phyloP scores from a whole-genome alignment of 2,329 filamentous ascomycete genomes.

The Rosellinia necatrix region DNA sequence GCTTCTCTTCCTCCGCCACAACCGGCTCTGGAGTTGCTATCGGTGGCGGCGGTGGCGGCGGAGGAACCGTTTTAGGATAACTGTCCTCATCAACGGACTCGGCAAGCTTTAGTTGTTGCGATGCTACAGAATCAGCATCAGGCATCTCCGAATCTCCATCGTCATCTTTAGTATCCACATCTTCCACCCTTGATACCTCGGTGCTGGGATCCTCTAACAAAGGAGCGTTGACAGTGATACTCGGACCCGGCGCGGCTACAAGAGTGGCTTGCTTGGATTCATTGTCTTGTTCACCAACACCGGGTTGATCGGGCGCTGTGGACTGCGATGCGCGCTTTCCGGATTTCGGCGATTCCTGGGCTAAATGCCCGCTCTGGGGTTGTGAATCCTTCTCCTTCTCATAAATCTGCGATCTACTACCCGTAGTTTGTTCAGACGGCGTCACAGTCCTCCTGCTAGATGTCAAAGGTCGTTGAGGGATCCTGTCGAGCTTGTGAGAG shows the following conservation, averaged over 20 bases:
- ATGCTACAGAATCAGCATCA: conserved; percentile 61
- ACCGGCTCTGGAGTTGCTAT: conserved; percentile 39
- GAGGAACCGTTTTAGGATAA: conserved; percentile 49
- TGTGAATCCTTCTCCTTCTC: conserved; percentile 54
- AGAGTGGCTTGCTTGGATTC: conserved; percentile 54
- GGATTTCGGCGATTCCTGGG: conserved; percentile 43
- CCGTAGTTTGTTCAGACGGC: conserved; percentile 54
- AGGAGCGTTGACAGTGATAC: conserved; percentile 50
- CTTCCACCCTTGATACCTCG: conserved; percentile 40
- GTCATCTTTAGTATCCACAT: conserved; percentile 48
- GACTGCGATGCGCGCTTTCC: conserved; percentile 53
- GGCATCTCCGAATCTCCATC: conserved; percentile 71
- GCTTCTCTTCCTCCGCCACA: conserved; percentile 46
- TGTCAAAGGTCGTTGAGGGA: conserved; percentile 59
- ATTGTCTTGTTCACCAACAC: conserved; percentile 46
- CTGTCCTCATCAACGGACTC: conserved; percentile 46
- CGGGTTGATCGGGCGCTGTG: conserved; percentile 53
- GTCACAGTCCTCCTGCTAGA: conserved; percentile 59
- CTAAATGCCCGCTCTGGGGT: conserved; percentile 36
- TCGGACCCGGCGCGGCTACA: conserved; percentile 43
- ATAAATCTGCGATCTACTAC: conserved; percentile 48
- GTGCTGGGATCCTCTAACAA: conserved; percentile 42
- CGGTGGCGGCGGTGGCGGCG: conserved; percentile 54
- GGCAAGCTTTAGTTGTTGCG: conserved; percentile 43
- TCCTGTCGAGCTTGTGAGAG: conserved; percentile 60